Evolutionary conservation across 768 basidiomycete species (phyloP).

Genomic region (Tephrocybe sp.): DNA sequence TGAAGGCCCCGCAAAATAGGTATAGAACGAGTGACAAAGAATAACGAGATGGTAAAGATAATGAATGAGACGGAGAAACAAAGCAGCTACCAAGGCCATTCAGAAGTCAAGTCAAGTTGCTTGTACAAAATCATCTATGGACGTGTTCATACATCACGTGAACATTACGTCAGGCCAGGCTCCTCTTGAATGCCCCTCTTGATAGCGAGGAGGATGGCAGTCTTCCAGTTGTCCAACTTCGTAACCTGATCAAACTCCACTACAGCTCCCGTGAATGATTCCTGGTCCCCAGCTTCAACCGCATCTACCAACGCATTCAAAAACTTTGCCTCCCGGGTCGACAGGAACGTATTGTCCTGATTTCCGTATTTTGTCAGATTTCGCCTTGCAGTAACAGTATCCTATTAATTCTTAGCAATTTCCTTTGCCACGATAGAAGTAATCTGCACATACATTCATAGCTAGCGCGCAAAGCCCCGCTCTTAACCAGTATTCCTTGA

Average conservation of each 20-base stretch:
- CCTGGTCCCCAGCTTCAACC: constrained; percentile 45
- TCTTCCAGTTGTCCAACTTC: constrained; percentile 97
- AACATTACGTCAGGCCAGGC: constrained; percentile 33
- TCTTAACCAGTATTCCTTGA: constrained; percentile 96
- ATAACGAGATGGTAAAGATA: constrained; percentile 49
- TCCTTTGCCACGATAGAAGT: background rate
- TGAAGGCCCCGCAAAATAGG: constrained; percentile 28
- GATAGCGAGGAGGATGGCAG: constrained; percentile 83
- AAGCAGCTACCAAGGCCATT: constrained; percentile 49
- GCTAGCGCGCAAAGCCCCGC: constrained; percentile 88
- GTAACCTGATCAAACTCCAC: constrained; percentile 90
- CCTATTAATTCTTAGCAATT: constrained; percentile 43
- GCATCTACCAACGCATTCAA: constrained; percentile 76
- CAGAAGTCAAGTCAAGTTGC: constrained; percentile 3
- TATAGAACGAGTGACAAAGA: constrained; percentile 39
- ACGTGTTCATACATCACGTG: constrained; percentile 1
- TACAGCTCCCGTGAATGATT: constrained; percentile 80
- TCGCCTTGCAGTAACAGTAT: constrained; percentile 78
- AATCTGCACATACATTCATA: constrained; percentile 59
- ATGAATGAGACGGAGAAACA: constrained; percentile 59
- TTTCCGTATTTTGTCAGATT: constrained; percentile 75
- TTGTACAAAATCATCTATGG: background rate
- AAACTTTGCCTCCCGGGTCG: constrained; percentile 93
- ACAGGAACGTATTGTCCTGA: constrained; percentile 83
- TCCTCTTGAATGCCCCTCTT: constrained; percentile 74